Evolutionary conservation across 768 basidiomycete species (phyloP), one percentile per base, ranked within the genome.

Genomic region (Lyophyllum atratum): DNA sequence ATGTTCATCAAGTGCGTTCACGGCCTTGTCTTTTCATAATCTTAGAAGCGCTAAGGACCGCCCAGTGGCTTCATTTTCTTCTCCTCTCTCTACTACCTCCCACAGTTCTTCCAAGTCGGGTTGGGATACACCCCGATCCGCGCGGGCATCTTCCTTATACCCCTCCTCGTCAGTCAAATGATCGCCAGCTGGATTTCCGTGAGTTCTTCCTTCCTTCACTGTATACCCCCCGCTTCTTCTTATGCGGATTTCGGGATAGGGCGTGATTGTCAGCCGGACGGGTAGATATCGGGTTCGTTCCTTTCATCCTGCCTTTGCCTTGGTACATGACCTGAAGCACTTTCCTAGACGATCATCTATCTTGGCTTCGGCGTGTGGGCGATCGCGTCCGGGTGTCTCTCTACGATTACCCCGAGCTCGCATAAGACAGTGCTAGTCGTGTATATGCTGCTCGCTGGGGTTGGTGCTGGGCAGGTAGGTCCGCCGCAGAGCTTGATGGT

Each of bases 91-190:
- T 90, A 84, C 68, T 90, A 89, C 63, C 77, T 92, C 0, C 89
- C 91, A 1, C 85, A 88, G 60, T 90, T 83, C 66, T 88, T 90
- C 71, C 89, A 91, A 71, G 82, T 89, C 9, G 86, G 82, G 3
- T 70, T 86, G n/a, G 85, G 84, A 4, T 84, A 81, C 58, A 80
- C 82, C 8, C 85, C 90, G 0, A 83, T 90, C 42, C 80, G 77
- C 10, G 77, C 78, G 7, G 76, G 65, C 33, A 63, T 89, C 2
- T 85, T 90, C 63, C 76, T 91, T 0, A 80, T 93, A 9, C 89
- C 90, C 0, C 74, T 90, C 19, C 77, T 92, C 11, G 74, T 88
- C 17, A 82, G 81, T 37, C 87, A 89, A 63, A 86, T 87, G 48
- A 62, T 80, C 0, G 76, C 81, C 1, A 86, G 80, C 59, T 84